phyloP scores from a whole-genome alignment of 495 filamentous ascomycete genomes.

The Daldinia decipiens region DNA sequence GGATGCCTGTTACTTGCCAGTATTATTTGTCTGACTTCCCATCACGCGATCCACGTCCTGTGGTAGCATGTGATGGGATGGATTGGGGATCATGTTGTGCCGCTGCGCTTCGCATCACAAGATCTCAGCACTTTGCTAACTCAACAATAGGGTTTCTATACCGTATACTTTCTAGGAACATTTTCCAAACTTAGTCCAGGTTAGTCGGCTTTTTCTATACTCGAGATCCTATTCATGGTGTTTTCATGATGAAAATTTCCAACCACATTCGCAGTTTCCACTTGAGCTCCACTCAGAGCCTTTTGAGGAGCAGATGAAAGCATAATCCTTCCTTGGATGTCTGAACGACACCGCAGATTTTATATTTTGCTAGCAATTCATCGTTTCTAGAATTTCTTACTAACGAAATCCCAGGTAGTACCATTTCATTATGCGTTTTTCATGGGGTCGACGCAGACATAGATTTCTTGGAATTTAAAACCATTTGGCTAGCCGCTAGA shows the following conservation, averaged over 20 bases:
- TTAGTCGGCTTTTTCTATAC: slow-evolving; percentile 25
- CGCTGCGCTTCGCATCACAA: background rate
- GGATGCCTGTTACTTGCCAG: slow-evolving; percentile 97
- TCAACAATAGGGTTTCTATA: background rate
- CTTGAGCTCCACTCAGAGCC: slow-evolving; percentile 69
- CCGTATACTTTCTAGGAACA: background rate
- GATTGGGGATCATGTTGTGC: background rate
- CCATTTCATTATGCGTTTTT: background rate
- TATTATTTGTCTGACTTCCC: slow-evolving; percentile 85
- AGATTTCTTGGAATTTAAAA: background rate
- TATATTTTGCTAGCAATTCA: background rate
- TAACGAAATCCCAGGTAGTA: slow-evolving; percentile 14
- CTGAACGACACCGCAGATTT: slow-evolving; percentile 54
- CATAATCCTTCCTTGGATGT: slow-evolving; percentile 72
- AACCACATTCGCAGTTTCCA: slow-evolving; percentile 76
- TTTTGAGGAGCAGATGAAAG: slow-evolving; percentile 66
- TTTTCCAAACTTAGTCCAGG: slow-evolving; percentile 7
- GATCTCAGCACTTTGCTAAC: slow-evolving; percentile 15
- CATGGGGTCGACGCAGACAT: background rate
- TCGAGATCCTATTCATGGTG: slow-evolving; percentile 9
- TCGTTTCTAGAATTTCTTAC: background rate
- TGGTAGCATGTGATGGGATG: slow-evolving; percentile 10
- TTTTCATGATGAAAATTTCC: slow-evolving; percentile 66
- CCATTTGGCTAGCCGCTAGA: background rate
- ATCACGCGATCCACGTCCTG: slow-evolving; percentile 1